These are phyloP conservation scores for Rutstroemia sp. DNA, from an alignment of 2,329 filamentous ascomycete species.

Conservation along the genomic window DNA sequence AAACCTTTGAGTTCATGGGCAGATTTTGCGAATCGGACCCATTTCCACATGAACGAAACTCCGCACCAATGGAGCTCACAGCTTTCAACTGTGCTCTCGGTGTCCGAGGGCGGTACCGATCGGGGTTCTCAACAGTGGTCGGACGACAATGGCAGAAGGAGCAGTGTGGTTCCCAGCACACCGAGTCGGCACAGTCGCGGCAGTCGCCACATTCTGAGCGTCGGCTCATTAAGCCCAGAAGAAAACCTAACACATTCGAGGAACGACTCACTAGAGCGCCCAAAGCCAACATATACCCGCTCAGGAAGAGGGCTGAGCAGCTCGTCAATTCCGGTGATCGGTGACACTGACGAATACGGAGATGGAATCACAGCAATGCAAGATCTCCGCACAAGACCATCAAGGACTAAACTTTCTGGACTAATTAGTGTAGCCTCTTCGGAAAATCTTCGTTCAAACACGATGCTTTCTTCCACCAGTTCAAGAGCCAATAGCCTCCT, in stretches of 20 bases:
- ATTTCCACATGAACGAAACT: slow-evolving; percentile 38
- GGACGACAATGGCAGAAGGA: slow-evolving; percentile 36
- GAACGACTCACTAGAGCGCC: slow-evolving; percentile 40
- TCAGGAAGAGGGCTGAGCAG: slow-evolving; percentile 28
- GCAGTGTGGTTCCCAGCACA: slow-evolving; percentile 38
- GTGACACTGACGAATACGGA: slow-evolving; percentile 55
- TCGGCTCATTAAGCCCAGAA: slow-evolving; percentile 40
- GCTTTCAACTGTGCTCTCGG: slow-evolving; percentile 56
- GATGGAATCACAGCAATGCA: slow-evolving; percentile 56
- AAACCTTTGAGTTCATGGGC: slow-evolving; percentile 29
- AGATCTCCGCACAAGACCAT: slow-evolving; percentile 44
- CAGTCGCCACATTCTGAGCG: slow-evolving; percentile 45
- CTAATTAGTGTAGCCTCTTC: slow-evolving; percentile 40
- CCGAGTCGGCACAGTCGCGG: slow-evolving; percentile 45
- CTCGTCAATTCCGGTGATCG: slow-evolving; percentile 39
- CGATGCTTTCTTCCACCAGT: slow-evolving; percentile 30
- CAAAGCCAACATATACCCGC: slow-evolving; percentile 36
- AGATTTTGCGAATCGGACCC: slow-evolving; percentile 24
- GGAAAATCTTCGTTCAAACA: slow-evolving; percentile 32
- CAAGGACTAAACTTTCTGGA: slow-evolving; percentile 44
- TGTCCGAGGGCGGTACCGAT: slow-evolving; percentile 47
- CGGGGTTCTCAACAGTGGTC: slow-evolving; percentile 39
- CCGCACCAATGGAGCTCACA: slow-evolving; percentile 57
- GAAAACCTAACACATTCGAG: slow-evolving; percentile 18
- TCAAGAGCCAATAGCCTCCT: slow-evolving; percentile 38